phyloP scores from a whole-genome alignment of 2,329 filamentous ascomycete species.

The Ophiostoma fasciatum region DNA sequence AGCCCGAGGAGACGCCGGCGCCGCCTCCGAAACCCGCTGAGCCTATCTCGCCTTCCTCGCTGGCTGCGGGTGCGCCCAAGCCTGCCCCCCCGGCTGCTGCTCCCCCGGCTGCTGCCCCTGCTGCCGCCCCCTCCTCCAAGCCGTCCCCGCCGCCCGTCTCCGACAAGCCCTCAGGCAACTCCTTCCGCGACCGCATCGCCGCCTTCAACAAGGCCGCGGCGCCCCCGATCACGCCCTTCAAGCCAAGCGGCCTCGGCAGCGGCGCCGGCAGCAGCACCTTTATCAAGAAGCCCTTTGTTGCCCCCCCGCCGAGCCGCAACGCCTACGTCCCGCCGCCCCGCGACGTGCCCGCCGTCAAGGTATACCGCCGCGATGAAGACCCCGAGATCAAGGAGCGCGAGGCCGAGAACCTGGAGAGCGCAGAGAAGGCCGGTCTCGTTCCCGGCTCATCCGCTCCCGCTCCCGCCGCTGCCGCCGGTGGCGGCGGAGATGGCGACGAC shows the following conservation, averaged over 20 bases:
- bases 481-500: conserved; percentile 32
- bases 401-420: conserved; percentile 49
- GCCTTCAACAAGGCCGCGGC: conserved; percentile 89
- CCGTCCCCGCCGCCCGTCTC: conserved; percentile 43
- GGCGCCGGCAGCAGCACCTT: conserved; percentile 45
- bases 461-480: not conserved
- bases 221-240: conserved; percentile 78
- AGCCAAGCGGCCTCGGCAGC: conserved; percentile 50
- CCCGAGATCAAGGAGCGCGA: conserved; percentile 53
- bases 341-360: conserved; percentile 54
- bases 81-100: conserved; percentile 16
- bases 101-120: not conserved
- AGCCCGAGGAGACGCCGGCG: conserved; percentile 14
- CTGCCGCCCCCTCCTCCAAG: conserved; percentile 13
- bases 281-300: conserved; percentile 93
- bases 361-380: conserved; percentile 81
- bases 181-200: conserved; percentile 90
- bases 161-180: conserved; percentile 60
- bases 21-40: conserved; percentile 14
- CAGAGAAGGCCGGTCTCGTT: conserved; percentile 52
- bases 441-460: conserved; percentile 27
- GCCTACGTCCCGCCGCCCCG: conserved; percentile 69
- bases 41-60: conserved; percentile 13
- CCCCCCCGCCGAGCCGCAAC: conserved; percentile 83
- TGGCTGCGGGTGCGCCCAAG: conserved; percentile 1